phyloP scores from a whole-genome alignment of 495 filamentous ascomycete species.

The Penicillium paxilli region DNA sequence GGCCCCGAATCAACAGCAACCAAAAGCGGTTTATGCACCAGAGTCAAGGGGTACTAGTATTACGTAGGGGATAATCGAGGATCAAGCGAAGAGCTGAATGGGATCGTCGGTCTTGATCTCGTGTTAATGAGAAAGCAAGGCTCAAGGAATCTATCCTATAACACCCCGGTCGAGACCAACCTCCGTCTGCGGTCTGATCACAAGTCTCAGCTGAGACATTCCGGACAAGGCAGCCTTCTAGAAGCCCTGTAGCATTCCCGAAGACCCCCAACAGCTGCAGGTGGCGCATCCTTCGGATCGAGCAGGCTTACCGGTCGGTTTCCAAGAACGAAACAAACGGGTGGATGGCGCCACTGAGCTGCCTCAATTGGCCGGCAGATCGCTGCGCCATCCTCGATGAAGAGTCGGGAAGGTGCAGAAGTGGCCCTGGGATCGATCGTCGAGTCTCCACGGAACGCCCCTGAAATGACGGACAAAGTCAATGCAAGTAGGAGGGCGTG shows the following conservation, averaged over 20 bases:
- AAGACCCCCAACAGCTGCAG: neutral
- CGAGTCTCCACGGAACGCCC: conserved; percentile 1
- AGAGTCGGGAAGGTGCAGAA: neutral
- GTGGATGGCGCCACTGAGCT: neutral
- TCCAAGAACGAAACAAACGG: neutral
- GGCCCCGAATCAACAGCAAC: neutral
- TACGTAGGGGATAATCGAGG: neutral
- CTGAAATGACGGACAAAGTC: conserved; percentile 7
- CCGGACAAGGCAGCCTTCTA: conserved; percentile 10
- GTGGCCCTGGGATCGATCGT: conserved; percentile 1
- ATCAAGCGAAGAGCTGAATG: neutral
- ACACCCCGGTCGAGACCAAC: neutral
- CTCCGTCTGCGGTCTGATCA: neutral
- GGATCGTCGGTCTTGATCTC: neutral
- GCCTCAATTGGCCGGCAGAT: conserved; percentile 9
- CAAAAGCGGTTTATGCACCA: neutral
- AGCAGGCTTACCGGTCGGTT: neutral
- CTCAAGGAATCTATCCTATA: neutral
- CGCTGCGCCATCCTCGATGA: conserved; percentile 1
- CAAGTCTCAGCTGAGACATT: conserved; percentile 5
- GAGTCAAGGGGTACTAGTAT: neutral
- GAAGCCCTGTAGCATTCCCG: neutral
- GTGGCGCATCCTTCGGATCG: neutral
- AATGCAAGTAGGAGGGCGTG: conserved; percentile 3
- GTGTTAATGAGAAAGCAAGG: neutral